Percentiles rank a stretch among this genome's conserved stretches.
phyloP scores from a whole-genome alignment of 768 basidiomycete genomes.

The Kockovaella imperatae region DNA sequence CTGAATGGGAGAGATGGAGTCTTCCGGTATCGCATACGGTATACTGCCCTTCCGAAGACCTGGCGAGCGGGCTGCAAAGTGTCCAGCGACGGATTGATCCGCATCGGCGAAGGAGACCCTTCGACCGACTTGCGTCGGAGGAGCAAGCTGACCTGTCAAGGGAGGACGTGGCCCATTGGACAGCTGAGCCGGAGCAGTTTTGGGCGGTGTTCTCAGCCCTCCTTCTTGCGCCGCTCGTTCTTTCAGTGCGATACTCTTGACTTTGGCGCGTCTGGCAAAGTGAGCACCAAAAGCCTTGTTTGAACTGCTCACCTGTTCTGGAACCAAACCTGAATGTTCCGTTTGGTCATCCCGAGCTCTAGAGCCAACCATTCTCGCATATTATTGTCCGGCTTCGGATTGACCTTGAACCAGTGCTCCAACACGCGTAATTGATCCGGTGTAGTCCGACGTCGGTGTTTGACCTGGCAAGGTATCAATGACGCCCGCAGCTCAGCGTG shows the following conservation, averaged over 20 bases:
- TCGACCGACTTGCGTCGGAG: slow-evolving; percentile 7
- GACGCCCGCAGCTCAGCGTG: no score
- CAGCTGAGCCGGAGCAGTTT: slow-evolving; percentile 3
- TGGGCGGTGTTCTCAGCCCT: no score
- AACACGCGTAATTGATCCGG: slow-evolving; percentile 79
- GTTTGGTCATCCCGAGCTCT: slow-evolving; percentile 81
- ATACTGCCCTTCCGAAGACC: slow-evolving; percentile 39
- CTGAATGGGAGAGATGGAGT: slow-evolving; percentile 16
- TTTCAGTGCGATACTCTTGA: slow-evolving; percentile 27
- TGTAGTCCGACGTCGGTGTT: slow-evolving; percentile 85
- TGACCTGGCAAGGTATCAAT: slow-evolving; percentile 56
- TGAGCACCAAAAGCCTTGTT: neutral
- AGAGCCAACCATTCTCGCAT: slow-evolving; percentile 70
- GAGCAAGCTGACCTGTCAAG: neutral
- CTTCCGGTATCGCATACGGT: slow-evolving; percentile 21
- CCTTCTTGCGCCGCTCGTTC: slow-evolving; percentile 13
- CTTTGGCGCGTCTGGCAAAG: slow-evolving; percentile 26
- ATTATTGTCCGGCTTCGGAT: slow-evolving; percentile 76
- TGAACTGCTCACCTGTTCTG: slow-evolving; percentile 36
- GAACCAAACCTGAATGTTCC: slow-evolving; percentile 83
- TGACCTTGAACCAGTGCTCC: slow-evolving; percentile 74
- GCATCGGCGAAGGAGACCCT: slow-evolving; percentile 30
- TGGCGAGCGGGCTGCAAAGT: slow-evolving; percentile 9
- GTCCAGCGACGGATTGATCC: slow-evolving; percentile 3
- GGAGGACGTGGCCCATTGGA: neutral